Evolutionary conservation across 2,329 filamentous ascomycete species (phyloP), one percentile per base, ranked within the genome.

Genomic region (Hypoxylon sp.): DNA sequence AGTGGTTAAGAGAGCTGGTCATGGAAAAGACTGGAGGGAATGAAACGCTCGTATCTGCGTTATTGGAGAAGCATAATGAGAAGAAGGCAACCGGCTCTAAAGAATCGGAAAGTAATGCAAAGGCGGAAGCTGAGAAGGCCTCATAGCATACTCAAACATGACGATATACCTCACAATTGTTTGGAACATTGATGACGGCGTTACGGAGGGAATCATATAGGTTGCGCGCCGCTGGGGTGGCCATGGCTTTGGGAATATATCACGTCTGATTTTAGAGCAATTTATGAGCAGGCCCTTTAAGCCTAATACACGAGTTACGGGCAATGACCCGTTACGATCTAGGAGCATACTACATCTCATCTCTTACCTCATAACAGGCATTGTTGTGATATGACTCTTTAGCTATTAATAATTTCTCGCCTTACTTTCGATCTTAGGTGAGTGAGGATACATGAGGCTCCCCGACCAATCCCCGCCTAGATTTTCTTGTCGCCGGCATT

Each of bases 1-100:
- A 77, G 59, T 78, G 75, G 75, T 53, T 78, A 47, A 69, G 75
- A 43, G 90, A 93, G 74, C 86, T 95, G n/a, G 87, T 95, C 48
- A 91, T 92, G 53, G 92, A 94, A 78, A 95, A 94, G 84, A 92
- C 93, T 71, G 90, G 90, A 68, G 84, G 84, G 70, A 84, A 81
- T 71, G 85, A 87, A 46, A 78, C 79, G 39, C 81, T 86, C 62
- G 79, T 87, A 47, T 77, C 82, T 32, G 80, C 82, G 63, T 77
- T 87, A 55, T 81, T 85, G 71, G 85, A 85, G 70, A 85, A 86
- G 69, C 83, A 84, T 56, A 76, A 74, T 56, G 69, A 73, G 59
- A 79, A 78, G 70, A 63, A 74, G 57, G 63, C 70, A 59, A 23
- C 77, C 75, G 63, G 75, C 27, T 65, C 57, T 34, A 74, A 73